Percentiles rank a stretch among this genome's conserved stretches.
These are phyloP conservation scores for Aspergillus sp. DNA, from an alignment of 2,329 filamentous ascomycete genomes.

Conservation along the genomic window DNA sequence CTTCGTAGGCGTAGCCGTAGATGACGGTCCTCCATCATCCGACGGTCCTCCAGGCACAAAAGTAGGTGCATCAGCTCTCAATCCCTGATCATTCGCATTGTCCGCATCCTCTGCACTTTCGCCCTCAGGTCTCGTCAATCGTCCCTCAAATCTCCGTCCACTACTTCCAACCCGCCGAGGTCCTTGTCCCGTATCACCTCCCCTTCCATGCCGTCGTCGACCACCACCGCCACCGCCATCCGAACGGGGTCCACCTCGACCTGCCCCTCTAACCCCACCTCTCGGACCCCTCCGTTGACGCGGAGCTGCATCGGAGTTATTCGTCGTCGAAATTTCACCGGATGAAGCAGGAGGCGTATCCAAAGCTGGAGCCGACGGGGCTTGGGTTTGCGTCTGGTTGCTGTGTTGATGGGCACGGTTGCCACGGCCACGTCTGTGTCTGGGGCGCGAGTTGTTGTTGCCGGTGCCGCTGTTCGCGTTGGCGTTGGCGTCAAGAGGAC, in stretches of 20 bases:
- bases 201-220: slow-evolving; percentile 12
- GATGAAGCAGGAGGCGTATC: background rate
- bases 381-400: slow-evolving; percentile 9
- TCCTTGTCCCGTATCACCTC: slow-evolving; percentile 9
- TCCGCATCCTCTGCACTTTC: slow-evolving; percentile 6
- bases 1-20: background rate
- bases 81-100: slow-evolving; percentile 10
- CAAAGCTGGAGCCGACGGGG: slow-evolving; percentile 3
- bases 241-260: background rate
- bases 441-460: slow-evolving; percentile 12
- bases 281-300: slow-evolving; percentile 19
- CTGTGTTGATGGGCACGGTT: slow-evolving; percentile 14
- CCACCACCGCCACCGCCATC: slow-evolving; percentile 11
- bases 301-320: slow-evolving; percentile 6
- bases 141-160: slow-evolving; percentile 36
- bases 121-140: slow-evolving; percentile 30
- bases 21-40: background rate
- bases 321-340: slow-evolving; percentile 1
- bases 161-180: slow-evolving; percentile 12
- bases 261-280: slow-evolving; percentile 18
- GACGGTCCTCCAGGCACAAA: slow-evolving; percentile 33
- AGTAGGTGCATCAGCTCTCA: slow-evolving; percentile 35
- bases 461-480: slow-evolving; percentile 1
- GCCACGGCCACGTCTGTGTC: slow-evolving; percentile 19
- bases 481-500: slow-evolving; percentile 5